phyloP scores from a whole-genome alignment of 345 rosid species.

The Toxicodendron radicans region DNA sequence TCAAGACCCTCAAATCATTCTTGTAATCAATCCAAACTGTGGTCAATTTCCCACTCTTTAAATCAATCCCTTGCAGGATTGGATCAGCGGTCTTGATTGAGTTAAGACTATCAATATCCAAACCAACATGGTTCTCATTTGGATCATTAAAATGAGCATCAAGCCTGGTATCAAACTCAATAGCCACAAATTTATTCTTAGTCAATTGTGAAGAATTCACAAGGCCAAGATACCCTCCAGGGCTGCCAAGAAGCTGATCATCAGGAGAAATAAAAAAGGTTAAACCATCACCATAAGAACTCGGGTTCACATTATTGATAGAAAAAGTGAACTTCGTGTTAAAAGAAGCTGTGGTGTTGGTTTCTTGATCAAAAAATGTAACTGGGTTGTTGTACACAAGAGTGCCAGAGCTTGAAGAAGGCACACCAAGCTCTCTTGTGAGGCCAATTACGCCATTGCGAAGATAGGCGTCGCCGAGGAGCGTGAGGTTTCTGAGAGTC shows the following conservation, averaged over 20 bases:
- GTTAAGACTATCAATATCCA: conserved; percentile 68
- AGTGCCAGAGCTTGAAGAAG: conserved; percentile 83
- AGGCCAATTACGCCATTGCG: conserved; percentile 77
- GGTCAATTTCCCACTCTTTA: conserved; percentile 72
- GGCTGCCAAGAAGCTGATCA: conserved; percentile 66
- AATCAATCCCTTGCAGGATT: conserved; percentile 44
- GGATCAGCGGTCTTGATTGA: conserved; percentile 74
- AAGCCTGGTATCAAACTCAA: conserved; percentile 78
- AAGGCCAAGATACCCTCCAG: conserved; percentile 79
- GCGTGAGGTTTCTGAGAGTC: conserved; percentile 74
- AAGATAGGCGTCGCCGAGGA: conserved; percentile 90
- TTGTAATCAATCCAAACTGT: conserved; percentile 90
- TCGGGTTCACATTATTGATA: conserved; percentile 51
- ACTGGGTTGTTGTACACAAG: conserved; percentile 70
- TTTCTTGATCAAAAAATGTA: conserved; percentile 61
- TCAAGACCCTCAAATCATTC: conserved; percentile 55
- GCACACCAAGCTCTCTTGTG: conserved; percentile 77
- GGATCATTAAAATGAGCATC: conserved; percentile 72
- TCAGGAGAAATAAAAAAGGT: conserved; percentile 85
- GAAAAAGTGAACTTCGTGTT: conserved; percentile 76
- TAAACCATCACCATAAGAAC: conserved; percentile 80
- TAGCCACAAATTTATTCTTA: conserved; percentile 77
- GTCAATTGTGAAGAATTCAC: conserved; percentile 71
- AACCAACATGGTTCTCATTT: conserved; percentile 65
- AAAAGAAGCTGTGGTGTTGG: conserved; percentile 83